phyloP scores from a whole-genome alignment of 2,329 filamentous ascomycete species.

The Talaromyces sp. region DNA sequence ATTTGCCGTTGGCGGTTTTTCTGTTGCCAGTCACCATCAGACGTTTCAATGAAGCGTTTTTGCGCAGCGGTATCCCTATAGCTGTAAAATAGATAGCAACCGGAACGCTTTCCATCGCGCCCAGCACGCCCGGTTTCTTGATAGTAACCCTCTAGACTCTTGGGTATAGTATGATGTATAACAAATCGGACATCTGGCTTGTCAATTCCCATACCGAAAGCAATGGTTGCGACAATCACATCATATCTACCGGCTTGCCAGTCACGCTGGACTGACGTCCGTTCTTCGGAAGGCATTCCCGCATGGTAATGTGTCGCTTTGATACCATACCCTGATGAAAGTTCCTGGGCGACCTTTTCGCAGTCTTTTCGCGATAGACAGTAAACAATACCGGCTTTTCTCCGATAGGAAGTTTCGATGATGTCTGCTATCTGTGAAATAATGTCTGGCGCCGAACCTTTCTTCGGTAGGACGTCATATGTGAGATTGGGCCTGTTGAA shows the following conservation, averaged over 20 bases:
- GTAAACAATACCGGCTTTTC: conserved; percentile 86
- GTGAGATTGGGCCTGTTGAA: conserved; percentile 95
- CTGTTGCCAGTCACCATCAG: conserved; percentile 71
- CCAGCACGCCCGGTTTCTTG: conserved; percentile 96
- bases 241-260: conserved; percentile 81
- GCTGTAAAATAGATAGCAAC: conserved; percentile 85
- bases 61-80: conserved; percentile 72
- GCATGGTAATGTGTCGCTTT: conserved; percentile 84
- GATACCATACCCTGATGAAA: conserved; percentile 61
- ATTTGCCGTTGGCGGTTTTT: conserved; percentile 81
- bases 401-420: conserved; percentile 67
- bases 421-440: conserved; percentile 52
- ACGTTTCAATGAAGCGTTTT: conserved; percentile 77
- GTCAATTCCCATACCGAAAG: conserved; percentile 99
- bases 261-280: conserved; percentile 66
- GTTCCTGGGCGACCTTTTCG: conserved; percentile 70
- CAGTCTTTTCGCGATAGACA: conserved; percentile 81
- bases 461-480: conserved; percentile 78
- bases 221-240: conserved; percentile 95
- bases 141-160: conserved; percentile 96
- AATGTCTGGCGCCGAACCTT: conserved; percentile 52
- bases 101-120: conserved; percentile 79
- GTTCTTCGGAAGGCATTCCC: conserved; percentile 64
- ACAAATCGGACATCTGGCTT: conserved; percentile 96
- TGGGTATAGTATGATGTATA: conserved; percentile 87